Percentiles rank a stretch among this genome's conserved stretches.
Evolutionary conservation across 2,329 filamentous ascomycete genomes (phyloP).

Genomic region (Colletotrichum scovillei): DNA sequence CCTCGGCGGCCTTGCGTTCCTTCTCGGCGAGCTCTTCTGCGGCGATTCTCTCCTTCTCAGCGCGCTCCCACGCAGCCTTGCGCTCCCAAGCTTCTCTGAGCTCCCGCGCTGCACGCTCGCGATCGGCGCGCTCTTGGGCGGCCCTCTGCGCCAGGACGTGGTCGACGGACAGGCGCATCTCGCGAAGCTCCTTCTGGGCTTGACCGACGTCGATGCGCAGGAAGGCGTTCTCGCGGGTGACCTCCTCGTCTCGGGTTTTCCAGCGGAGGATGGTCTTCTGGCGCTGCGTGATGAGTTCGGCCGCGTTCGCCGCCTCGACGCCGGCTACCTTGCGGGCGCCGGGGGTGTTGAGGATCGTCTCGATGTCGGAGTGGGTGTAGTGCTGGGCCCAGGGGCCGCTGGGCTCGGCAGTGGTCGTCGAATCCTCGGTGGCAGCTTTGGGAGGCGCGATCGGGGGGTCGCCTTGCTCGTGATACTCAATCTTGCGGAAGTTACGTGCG

Average conservation of each 20-base stretch:
- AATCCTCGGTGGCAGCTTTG: conserved; percentile 12
- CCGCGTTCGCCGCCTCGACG: conserved; percentile 34
- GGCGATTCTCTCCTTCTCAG: neutral
- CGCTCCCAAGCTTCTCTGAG: too few relatives aligned
- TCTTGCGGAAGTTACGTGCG: conserved; percentile 28
- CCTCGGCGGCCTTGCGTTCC: conserved; percentile 7
- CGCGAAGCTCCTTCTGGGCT: conserved; percentile 22
- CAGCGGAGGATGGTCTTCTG: conserved; percentile 32
- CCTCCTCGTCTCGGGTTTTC: conserved; percentile 12
- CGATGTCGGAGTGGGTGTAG: conserved; percentile 35
- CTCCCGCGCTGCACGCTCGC: neutral
- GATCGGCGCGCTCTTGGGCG: conserved; percentile 16
- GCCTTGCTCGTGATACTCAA: conserved; percentile 20
- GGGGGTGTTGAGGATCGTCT: conserved; percentile 37
- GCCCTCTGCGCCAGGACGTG: conserved; percentile 31
- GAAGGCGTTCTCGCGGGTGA: conserved; percentile 20
- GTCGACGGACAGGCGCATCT: conserved; percentile 33
- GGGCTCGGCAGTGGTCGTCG: conserved; percentile 5
- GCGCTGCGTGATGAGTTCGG: conserved; percentile 37
- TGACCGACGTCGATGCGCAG: conserved; percentile 18
- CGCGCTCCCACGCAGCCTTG: too few relatives aligned
- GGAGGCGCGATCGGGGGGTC: conserved; percentile 20
- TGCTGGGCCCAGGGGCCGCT: neutral
- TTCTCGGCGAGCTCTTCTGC: conserved; percentile 15
- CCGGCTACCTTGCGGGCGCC: conserved; percentile 39